Evolutionary conservation across 768 basidiomycete species (phyloP), one percentile per base, ranked within the genome.

Genomic region (Lentinus brumalis): DNA sequence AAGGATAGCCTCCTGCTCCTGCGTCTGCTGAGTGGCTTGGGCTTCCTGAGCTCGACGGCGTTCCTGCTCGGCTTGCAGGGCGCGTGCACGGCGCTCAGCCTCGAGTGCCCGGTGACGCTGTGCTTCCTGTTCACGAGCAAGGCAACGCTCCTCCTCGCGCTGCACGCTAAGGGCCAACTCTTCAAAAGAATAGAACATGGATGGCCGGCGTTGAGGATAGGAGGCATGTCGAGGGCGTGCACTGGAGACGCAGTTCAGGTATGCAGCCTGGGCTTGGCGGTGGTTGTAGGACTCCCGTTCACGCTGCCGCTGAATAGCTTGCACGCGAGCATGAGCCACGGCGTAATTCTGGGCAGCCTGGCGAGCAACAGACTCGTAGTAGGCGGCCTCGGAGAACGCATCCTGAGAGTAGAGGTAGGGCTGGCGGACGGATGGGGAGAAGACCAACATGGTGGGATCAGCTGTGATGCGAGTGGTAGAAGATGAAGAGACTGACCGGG

Each of bases 371-470:
- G 35, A 35, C 35, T 35, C 35, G 35, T 35, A 35, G 35, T 35
- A 35, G 35, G 6, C 35, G 35, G 35, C 35, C 35, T 35, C 35
- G 11, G 35, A 35, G 35, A 35, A 35, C 7, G 35, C 35, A 35
- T 35, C 16, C 12, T 46, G 35, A 12, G 53, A 53, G 26, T 15
- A 31, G 10, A 40, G 47, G 29, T 50, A 41, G 32, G 42, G 2
- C 18, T 56, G 57, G 4, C 53, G 31, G 6, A 60, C 56, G 18
- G 57, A 50, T 16, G 61, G 56, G 21, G 65, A 53, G 54, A 67
- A 40, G 54, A 62, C 57, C 38, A 64, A 53, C 66, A 67, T 66
- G 31, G 38, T 55, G 35, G 31, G 29, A 38, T 45, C n/a, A 38
- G 50, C 40, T 7, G 50, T 41, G 47, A 29, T 32, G 18, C 21